Evolutionary conservation across 78 protist species (phyloP).

Genomic region (Cavenderia fasciculata): DNA sequence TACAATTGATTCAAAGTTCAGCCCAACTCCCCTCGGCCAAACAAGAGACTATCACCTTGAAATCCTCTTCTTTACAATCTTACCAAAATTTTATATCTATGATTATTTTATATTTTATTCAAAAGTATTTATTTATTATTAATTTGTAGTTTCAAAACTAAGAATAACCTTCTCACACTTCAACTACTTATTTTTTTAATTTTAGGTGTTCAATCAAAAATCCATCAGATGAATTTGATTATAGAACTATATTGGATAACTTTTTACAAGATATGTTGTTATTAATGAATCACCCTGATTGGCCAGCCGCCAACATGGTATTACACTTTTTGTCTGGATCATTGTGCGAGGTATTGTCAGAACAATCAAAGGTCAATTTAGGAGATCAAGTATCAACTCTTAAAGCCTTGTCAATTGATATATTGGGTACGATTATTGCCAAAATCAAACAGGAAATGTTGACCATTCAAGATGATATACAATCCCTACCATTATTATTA

Average conservation of each 20-base stretch:
- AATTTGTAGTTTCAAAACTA: no score
- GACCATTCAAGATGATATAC: slow-evolving; percentile 1
- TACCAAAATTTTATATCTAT: slow-evolving; percentile 1
- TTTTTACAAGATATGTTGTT: slow-evolving; percentile 43
- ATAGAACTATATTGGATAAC: slow-evolving; percentile 31
- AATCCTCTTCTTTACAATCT: neutral
- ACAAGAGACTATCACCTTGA: no score
- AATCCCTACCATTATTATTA: neutral
- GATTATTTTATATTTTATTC: slow-evolving; percentile 39
- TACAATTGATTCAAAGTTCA: slow-evolving; percentile 58
- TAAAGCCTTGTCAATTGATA: slow-evolving; percentile 26
- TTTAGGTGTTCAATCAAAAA: slow-evolving; percentile 39
- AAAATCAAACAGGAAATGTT: slow-evolving; percentile 52
- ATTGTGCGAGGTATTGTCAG: neutral
- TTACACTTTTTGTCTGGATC: slow-evolving; percentile 36
- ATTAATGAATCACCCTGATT: slow-evolving; percentile 43
- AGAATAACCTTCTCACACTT: no score
- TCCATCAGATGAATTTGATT: slow-evolving; percentile 27
- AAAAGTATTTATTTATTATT: slow-evolving; percentile 15
- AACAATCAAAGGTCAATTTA: slow-evolving; percentile 4
- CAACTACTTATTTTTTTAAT: neutral
- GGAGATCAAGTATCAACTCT: neutral
- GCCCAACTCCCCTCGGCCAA: slow-evolving; percentile 2
- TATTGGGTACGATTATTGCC: slow-evolving; percentile 39
- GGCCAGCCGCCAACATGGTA: slow-evolving; percentile 52